Evolutionary conservation across 164 flowering plant species (phyloP).

Genomic region (Tetracentron sinense): DNA sequence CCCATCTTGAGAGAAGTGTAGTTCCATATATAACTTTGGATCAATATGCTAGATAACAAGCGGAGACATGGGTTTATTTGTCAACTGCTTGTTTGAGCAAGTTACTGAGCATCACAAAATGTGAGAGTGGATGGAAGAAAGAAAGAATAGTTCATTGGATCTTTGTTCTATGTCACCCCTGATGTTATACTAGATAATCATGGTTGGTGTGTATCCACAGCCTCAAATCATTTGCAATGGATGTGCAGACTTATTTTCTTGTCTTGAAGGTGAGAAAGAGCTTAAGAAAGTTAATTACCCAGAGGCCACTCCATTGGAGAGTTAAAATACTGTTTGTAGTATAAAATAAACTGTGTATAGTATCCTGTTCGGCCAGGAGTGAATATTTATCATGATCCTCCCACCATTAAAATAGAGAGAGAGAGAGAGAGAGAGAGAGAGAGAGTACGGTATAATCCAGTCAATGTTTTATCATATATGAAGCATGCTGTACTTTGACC

Average conservation of each 20-base stretch:
- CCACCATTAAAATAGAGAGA: too few species aligned
- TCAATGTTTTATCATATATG: too few species aligned
- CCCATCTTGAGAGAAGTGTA: constrained; percentile 72
- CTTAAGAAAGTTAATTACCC: neutral
- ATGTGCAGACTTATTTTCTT: too few species aligned
- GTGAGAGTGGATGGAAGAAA: too few species aligned
- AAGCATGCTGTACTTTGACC: too few species aligned
- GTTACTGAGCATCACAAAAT: neutral
- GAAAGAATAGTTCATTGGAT: neutral
- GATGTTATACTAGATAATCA: neutral
- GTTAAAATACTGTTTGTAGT: neutral
- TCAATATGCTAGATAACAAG: neutral
- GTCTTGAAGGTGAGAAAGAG: neutral
- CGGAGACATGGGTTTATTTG: neutral
- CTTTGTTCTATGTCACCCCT: neutral
- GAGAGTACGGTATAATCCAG: too few species aligned
- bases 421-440: too few species aligned
- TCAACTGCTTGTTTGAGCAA: too few species aligned
- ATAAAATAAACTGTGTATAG: neutral
- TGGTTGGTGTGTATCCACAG: neutral
- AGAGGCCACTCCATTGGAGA: neutral
- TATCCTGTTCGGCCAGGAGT: too few species aligned
- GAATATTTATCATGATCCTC: too few species aligned
- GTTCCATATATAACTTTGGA: neutral
- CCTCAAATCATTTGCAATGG: too few species aligned